Evolutionary conservation across 306 rosid species (phyloP), one percentile per base, ranked within the genome.

Genomic region (Malus sieversii): DNA sequence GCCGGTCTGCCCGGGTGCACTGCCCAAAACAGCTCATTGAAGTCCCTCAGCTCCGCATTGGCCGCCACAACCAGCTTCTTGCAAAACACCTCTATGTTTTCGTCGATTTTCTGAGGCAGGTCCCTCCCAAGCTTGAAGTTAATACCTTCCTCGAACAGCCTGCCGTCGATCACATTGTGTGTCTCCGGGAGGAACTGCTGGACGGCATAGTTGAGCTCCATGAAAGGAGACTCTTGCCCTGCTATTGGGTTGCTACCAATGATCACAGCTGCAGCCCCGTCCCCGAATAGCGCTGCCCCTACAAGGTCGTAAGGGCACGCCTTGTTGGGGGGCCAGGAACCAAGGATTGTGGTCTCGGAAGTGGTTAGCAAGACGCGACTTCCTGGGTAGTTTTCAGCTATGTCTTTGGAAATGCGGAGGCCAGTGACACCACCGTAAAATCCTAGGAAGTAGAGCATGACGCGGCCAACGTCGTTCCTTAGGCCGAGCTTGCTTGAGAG

Each of bases 1-100:
- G 98, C 99, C 0, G 97, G 99, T 3, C 98, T 97, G 4, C 99
- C 97, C 0, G 97, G 99, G 81, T 96, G 99, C 22, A 96, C 98
- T 0, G 94, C 97, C 99, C 99, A 92, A 59, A 96, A 96, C 86
- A 96, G 73, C 1, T 89, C 96, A 64, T 96, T 88, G 73, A 88
- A 92, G 6, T 84, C 88, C 61, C 84, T 82, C 77, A 75, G 33
- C 35, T 48, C 70, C 1, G 78, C 78, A 62, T 88, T 86, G 8
- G 55, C 55, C 8, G 20, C 8, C 2, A 71, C 87, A 85, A 89
- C 86, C 1, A 96, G 81, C 75, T 89, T 96, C 60, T 65, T 85
- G 75, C 99, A 92, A 64, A 96, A 96, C 8, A 63, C 92, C 77
- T 96, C 97, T 23, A 92, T 96, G 87, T 90, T 96, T n/a, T 86